phyloP scores from a whole-genome alignment of 768 basidiomycete genomes.

The Boletus edulis region DNA sequence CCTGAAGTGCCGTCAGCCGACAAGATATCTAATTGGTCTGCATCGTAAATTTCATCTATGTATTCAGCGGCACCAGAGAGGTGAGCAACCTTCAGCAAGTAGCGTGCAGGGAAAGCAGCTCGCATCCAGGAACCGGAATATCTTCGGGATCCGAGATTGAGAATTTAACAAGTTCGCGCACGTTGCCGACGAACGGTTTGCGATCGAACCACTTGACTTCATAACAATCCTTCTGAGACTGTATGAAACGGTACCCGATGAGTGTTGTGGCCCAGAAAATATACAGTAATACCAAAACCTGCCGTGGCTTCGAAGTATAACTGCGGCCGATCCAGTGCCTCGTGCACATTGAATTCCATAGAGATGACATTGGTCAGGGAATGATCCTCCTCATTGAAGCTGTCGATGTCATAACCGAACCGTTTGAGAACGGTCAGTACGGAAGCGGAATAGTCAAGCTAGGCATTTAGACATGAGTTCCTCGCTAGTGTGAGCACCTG shows the following conservation, averaged over 20 bases:
- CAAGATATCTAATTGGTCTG: background rate
- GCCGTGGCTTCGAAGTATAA: conserved; percentile 10
- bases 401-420: conserved; percentile 2
- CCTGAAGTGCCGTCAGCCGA: background rate
- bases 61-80: conserved; percentile 19
- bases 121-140: conserved; percentile 8
- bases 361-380: conserved; percentile 7
- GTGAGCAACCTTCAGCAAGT: conserved; percentile 23
- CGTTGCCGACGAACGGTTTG: too few species aligned
- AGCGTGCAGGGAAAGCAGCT: conserved; percentile 19
- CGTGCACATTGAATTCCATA: background rate
- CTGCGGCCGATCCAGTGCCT: background rate
- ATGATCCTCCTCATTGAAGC: conserved; percentile 4
- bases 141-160: background rate
- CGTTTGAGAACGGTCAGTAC: conserved; percentile 1
- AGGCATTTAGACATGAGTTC: background rate
- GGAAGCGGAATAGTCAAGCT: conserved; percentile 3
- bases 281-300: background rate
- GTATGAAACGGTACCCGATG: too few species aligned
- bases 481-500: background rate
- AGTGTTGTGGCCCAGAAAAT: too few species aligned
- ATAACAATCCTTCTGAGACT: too few species aligned
- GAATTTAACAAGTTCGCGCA: too few species aligned
- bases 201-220: too few species aligned
- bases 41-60: conserved; percentile 10